These are phyloP conservation scores for Neofusicoccum parvum DNA, from an alignment of 2,329 filamentous ascomycete genomes.

Conservation along the genomic window DNA sequence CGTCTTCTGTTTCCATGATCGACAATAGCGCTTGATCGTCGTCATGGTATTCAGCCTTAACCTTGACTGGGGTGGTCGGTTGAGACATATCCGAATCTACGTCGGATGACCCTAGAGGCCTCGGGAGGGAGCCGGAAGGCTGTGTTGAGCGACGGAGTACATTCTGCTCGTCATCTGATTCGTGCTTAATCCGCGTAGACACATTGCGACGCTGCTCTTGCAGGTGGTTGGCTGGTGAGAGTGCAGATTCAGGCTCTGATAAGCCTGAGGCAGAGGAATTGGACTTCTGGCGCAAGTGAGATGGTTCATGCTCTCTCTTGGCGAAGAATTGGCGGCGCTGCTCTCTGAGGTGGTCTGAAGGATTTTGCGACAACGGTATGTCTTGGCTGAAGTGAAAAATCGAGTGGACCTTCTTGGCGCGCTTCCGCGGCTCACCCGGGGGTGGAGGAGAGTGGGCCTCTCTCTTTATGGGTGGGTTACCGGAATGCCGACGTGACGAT, in stretches of 20 bases:
- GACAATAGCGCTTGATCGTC: neutral
- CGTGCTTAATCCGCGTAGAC: neutral
- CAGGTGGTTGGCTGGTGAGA: neutral
- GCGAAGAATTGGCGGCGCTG: constrained; percentile 16
- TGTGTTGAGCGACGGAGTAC: neutral
- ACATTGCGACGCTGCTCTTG: neutral
- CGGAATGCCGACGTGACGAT: neutral
- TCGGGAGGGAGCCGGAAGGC: neutral
- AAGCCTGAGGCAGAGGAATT: neutral
- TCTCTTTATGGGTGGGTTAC: neutral
- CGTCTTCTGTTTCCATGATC: neutral
- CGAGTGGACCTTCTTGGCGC: neutral
- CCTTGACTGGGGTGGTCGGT: constrained; percentile 15
- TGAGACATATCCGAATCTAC: neutral
- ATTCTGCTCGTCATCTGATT: neutral
- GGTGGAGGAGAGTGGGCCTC: neutral
- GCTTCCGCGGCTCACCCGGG: neutral
- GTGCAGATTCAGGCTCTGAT: neutral
- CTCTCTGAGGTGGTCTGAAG: neutral
- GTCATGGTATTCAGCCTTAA: neutral
- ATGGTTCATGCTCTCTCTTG: neutral
- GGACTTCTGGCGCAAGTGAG: constrained; percentile 19
- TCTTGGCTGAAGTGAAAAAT: constrained; percentile 22
- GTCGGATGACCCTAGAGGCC: neutral
- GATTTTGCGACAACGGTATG: constrained; percentile 7